These are phyloP conservation scores for Eucalyptus pauciflora DNA, from an alignment of 345 rosid genomes.

Conservation along the genomic window DNA sequence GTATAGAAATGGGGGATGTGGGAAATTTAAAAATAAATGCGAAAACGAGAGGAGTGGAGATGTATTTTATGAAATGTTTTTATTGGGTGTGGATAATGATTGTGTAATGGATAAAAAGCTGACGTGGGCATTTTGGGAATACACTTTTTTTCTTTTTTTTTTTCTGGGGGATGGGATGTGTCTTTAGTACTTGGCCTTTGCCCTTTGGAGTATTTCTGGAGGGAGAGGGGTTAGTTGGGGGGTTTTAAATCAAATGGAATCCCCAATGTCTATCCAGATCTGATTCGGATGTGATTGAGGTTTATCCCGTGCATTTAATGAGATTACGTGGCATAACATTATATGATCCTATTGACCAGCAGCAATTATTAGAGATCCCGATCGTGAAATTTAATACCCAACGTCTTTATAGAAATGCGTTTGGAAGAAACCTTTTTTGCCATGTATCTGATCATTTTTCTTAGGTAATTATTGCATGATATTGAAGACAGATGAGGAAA, in stretches of 20 bases:
- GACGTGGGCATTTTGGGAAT: neutral
- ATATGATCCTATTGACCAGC: neutral
- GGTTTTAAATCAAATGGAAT: neutral
- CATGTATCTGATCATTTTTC: neutral
- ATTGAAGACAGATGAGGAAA: rapidly evolving
- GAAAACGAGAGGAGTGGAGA: neutral
- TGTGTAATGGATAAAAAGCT: neutral
- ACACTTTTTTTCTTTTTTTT: neutral
- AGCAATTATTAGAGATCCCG: neutral
- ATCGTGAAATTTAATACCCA: neutral
- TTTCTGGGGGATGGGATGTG: neutral
- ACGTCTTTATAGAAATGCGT: neutral
- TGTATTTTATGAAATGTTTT: neutral
- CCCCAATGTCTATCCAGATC: neutral
- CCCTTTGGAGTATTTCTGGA: neutral
- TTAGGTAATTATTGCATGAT: neutral
- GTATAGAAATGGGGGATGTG: neutral
- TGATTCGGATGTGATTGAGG: neutral
- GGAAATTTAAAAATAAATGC: neutral
- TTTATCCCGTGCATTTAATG: neutral
- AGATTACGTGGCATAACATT: too few relatives aligned
- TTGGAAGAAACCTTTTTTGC: neutral
- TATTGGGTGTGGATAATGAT: neutral
- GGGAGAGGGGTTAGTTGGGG: neutral
- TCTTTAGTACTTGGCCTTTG: neutral